These are phyloP conservation scores for Botrytis fabae DNA, from an alignment of 2,329 filamentous ascomycete species.

Conservation along the genomic window DNA sequence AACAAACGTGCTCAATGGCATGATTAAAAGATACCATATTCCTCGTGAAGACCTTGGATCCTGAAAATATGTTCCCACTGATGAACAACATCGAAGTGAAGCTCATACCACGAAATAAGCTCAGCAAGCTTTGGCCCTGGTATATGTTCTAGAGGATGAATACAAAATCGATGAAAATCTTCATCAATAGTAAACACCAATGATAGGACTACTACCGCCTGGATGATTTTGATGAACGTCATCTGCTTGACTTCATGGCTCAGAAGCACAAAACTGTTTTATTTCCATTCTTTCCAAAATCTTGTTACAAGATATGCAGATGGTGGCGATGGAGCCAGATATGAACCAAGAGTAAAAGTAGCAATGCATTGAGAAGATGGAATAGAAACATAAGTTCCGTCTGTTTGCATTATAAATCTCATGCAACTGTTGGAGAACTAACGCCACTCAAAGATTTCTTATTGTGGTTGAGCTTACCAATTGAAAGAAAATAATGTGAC, in stretches of 20 bases:
- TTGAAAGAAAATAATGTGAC: not conserved
- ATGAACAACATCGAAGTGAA: slow-evolving; percentile 47
- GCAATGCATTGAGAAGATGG: not conserved
- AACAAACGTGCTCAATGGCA: not conserved
- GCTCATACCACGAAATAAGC: slow-evolving; percentile 33
- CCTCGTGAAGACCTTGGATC: slow-evolving; percentile 45
- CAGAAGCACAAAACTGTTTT: not conserved
- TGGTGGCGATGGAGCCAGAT: not conserved
- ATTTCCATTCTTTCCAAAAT: not conserved
- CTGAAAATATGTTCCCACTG: slow-evolving; percentile 47
- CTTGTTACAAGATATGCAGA: not conserved
- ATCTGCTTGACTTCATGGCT: not conserved
- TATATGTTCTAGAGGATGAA: not conserved
- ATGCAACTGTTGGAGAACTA: not conserved
- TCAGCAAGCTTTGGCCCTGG: not conserved
- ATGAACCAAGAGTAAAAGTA: not conserved
- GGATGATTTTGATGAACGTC: not conserved
- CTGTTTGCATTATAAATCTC: not conserved
- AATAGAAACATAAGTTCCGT: not conserved
- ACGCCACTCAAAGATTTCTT: not conserved
- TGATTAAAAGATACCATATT: slow-evolving; percentile 37
- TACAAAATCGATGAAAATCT: not conserved
- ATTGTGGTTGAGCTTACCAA: not conserved
- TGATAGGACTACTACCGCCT: not conserved
- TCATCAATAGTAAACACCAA: not conserved